Percentiles rank a stretch among this genome's conserved stretches.
phyloP scores from a whole-genome alignment of 768 basidiomycete genomes.

The Fomitopsis pulvina region DNA sequence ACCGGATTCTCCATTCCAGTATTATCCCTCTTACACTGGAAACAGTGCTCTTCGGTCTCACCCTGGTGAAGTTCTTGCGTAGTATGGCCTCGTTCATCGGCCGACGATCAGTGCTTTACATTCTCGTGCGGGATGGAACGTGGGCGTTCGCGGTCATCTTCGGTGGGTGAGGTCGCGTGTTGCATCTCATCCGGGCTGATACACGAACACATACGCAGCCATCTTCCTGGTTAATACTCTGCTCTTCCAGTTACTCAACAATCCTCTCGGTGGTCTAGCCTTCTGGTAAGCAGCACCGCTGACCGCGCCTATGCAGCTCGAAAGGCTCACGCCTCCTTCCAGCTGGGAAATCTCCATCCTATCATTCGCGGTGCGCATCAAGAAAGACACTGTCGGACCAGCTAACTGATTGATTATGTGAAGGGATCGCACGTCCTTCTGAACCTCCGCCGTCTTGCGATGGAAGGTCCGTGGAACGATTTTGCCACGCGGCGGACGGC shows the following conservation, averaged over 20 bases:
- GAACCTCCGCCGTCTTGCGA: slow-evolving; percentile 5
- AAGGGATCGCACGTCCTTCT: slow-evolving; percentile 9
- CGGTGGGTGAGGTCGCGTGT: neutral
- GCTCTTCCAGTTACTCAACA: slow-evolving; percentile 13
- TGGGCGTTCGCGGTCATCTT: slow-evolving; percentile 12
- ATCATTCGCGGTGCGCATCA: slow-evolving; percentile 7
- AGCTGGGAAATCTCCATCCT: slow-evolving; percentile 12
- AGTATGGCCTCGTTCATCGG: neutral
- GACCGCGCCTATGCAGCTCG: neutral
- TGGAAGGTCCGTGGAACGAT: too few relatives aligned
- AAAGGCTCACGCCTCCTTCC: neutral
- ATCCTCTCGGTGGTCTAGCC: slow-evolving; percentile 11
- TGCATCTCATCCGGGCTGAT: neutral
- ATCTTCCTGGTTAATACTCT: slow-evolving; percentile 15
- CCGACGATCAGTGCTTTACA: neutral
- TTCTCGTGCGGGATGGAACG: slow-evolving; percentile 8
- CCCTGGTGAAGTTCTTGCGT: slow-evolving; percentile 5
- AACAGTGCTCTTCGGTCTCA: slow-evolving; percentile 8
- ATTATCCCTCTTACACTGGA: slow-evolving; percentile 7
- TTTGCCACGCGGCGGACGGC: too few relatives aligned
- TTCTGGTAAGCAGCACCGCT: slow-evolving; percentile 7
- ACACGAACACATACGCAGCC: neutral
- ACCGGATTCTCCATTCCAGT: too few relatives aligned
- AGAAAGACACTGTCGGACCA: neutral
- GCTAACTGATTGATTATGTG: neutral